Conservation (phyloP, 305 asterid species). For the Galium porrigens region DNA sequence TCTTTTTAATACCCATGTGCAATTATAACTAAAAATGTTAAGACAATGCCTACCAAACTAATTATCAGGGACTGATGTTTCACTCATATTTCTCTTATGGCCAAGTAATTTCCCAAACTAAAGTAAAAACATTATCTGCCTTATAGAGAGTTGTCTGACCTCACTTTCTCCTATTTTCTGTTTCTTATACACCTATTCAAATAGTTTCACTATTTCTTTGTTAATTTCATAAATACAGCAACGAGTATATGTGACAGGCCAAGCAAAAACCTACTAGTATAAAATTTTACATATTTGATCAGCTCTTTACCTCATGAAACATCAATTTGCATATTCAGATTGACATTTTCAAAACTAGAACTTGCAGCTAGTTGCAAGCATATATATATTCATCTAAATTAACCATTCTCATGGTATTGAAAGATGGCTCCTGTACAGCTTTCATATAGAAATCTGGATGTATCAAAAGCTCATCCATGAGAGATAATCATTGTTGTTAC, state of each 20-base stretch:
- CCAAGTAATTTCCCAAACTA: background rate
- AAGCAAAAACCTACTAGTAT: background rate
- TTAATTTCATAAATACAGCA: background rate
- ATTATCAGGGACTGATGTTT: background rate
- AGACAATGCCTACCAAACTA: background rate
- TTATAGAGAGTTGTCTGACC: background rate
- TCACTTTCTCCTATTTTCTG: background rate
- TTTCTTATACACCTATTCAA: background rate
- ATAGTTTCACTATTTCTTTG: background rate
- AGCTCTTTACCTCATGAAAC: background rate
- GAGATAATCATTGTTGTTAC: constrained; percentile 16
- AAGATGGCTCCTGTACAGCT: background rate
- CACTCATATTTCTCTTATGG: background rate
- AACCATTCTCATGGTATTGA: background rate
- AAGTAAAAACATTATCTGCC: background rate
- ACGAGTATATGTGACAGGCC: background rate
- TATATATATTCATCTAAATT: background rate
- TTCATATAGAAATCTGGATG: background rate
- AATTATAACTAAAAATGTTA: background rate
- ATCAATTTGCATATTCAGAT: background rate
- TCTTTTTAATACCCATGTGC: background rate
- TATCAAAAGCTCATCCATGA: background rate
- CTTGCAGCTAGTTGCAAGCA: constrained; percentile 1
- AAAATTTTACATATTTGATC: background rate
- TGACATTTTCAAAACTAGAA: background rate